Base-by-base conservation (phyloP, 768 basidiomycete species). In the Filobasidium wieringae region DNA sequence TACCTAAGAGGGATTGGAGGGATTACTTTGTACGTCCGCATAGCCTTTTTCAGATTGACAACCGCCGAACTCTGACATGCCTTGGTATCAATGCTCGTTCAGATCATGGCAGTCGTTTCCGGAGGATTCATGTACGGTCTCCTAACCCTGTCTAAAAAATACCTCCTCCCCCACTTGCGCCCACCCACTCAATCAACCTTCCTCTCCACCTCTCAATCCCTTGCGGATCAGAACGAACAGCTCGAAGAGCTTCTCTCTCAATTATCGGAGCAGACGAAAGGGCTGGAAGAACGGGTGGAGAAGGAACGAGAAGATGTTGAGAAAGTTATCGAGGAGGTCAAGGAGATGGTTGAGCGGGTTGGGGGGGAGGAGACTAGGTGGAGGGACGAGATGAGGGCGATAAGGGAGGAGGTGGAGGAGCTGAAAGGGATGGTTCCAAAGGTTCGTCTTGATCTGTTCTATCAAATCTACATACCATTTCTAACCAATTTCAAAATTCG, bases 101-200 rank as follows among this genome's bases (percentile, higher is more conserved):
- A 96, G 92, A 92, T 99, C 66, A 88, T 92, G 71, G 84, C 86
- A 12, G 85, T 96, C 32, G 78, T 97, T 17, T 91, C 91, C 39
- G 91, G 93, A 1, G 81, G 85, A 6, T 75, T 92, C 5, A 80
- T 83, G 7, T 95, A 88, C 69, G 86, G 88, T 4, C 83, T 87
- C 12, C 76, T 84, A 27, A 78, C 88, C 1, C 15, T 29, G 14
- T 55, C 32, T 24, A 66, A 92, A 85, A 95, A 91, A 82, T 91
- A 86, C 73, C 77, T 99, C 17, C 74, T 87, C 5, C 95, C 95
- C 0, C 88, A 95, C 72, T 81, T 99, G 6, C 82, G 81, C 69
- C 92, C 95, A 0, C 93, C 95, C 2, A 80, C 83, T 0, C 79
- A 84, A 2, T 87, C 88, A 19, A 86, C 89, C 4, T 96, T 96